These are phyloP conservation scores for Wickerhamomyces tratensis DNA, from an alignment of 805 yeast genomes.

Conservation along the genomic window DNA sequence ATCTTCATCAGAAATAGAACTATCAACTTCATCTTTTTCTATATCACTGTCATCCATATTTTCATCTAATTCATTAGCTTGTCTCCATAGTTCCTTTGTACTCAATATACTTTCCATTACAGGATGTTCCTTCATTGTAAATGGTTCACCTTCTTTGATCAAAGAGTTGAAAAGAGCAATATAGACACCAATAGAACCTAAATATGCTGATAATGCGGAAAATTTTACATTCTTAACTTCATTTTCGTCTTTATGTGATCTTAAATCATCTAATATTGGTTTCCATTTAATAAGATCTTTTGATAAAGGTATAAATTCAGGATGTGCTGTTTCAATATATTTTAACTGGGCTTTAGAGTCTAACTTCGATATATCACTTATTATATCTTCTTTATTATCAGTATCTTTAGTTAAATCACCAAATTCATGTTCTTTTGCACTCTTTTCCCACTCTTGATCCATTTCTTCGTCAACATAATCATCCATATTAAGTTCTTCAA, in stretches of 20 bases:
- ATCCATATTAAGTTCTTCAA: conserved; percentile 65
- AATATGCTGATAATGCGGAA: conserved; percentile 67
- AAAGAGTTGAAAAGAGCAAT: conserved; percentile 63
- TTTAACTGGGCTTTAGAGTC: conserved; percentile 43
- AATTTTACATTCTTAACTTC: conserved; percentile 40
- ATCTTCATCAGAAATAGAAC: conserved; percentile 12
- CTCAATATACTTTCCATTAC: conserved; percentile 82
- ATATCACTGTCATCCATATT: conserved; percentile 12
- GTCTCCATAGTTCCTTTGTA: conserved; percentile 84
- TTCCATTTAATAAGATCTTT: conserved; percentile 44
- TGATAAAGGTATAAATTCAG: conserved; percentile 75
- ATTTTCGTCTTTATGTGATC: conserved; percentile 16
- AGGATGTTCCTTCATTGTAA: conserved; percentile 75
- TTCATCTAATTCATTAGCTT: conserved; percentile 48
- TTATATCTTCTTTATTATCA: conserved; percentile 23
- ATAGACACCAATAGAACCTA: conserved; percentile 72
- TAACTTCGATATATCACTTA: conserved; percentile 37
- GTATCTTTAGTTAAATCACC: conserved; percentile 22
- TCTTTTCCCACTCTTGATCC: conserved; percentile 69
- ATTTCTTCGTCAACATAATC: conserved; percentile 73
- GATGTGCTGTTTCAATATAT: conserved; percentile 54
- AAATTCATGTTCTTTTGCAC: conserved; percentile 37
- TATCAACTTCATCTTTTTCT: conserved; percentile 5
- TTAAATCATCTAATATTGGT: conserved; percentile 30
- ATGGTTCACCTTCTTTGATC: conserved; percentile 41